These are phyloP conservation scores for Pseudogymnoascus sp. DNA, from an alignment of 2,329 filamentous ascomycete genomes.

Conservation along the genomic window DNA sequence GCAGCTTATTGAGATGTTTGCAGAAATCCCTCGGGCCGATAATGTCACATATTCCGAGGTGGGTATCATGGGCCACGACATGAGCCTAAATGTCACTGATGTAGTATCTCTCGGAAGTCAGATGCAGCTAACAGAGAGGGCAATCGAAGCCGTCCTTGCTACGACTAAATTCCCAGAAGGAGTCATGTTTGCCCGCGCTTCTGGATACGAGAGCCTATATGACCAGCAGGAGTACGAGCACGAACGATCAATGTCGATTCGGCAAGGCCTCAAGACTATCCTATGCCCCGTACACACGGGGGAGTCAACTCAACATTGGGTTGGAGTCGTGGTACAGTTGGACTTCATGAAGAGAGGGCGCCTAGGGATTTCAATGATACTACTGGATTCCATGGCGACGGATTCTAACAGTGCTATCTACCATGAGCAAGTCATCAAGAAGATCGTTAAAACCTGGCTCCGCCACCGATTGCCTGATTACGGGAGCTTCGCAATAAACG, in stretches of 20 bases:
- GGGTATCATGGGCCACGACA: rapidly evolving
- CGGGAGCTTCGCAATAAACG: not conserved
- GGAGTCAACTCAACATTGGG: not conserved
- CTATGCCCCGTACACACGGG: not conserved
- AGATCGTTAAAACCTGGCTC: not conserved
- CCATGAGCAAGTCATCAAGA: not conserved
- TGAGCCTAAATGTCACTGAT: not conserved
- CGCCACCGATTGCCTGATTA: not conserved
- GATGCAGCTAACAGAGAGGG: not conserved
- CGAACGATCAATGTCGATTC: not conserved
- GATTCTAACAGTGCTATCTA: not conserved
- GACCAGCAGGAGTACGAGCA: not conserved
- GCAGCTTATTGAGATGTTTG: not conserved
- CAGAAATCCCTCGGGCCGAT: not conserved
- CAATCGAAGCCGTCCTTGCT: not conserved
- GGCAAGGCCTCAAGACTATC: not conserved
- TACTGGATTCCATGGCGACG: not conserved
- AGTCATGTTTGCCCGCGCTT: not conserved
- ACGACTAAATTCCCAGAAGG: not conserved
- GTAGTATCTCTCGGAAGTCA: not conserved
- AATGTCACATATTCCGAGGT: not conserved
- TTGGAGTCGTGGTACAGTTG: not conserved
- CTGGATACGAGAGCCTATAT: not conserved
- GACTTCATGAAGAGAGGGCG: not conserved
- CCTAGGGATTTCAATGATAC: not conserved